A percentile compares a stretch with the other conserved stretches of the same genome.
Conservation (phyloP, 1,284 basidiomycete species). For the Melampsora occidentalis region DNA sequence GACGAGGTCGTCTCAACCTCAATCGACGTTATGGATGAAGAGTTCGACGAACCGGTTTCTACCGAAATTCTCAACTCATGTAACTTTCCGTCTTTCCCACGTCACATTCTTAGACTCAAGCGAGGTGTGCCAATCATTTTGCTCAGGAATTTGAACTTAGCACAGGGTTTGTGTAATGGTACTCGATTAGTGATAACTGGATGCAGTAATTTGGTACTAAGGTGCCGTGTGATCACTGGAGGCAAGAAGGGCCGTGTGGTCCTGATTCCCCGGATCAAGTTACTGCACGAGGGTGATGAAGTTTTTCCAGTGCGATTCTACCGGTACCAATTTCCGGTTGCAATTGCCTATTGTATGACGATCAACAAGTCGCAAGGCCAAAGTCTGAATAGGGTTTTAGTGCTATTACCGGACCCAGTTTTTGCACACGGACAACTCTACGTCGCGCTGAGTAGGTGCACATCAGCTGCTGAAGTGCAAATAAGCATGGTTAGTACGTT, state of each 20-base stretch:
- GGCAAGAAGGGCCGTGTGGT: not conserved
- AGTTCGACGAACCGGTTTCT: not conserved
- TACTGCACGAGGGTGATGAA: not conserved
- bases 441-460: not conserved
- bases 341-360: constrained; percentile 56
- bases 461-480: no score
- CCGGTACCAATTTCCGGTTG: constrained; percentile 55
- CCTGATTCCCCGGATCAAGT: not conserved
- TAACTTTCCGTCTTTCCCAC: not conserved
- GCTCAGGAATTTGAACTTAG: not conserved
- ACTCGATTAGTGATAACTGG: not conserved
- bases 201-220: not conserved
- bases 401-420: no score
- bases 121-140: not conserved
- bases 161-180: no score
- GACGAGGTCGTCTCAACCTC: not conserved
- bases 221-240: not conserved
- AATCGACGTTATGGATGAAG: not conserved
- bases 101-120: not conserved
- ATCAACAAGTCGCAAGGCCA: constrained; percentile 60
- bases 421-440: constrained; percentile 8
- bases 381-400: constrained; percentile 48
- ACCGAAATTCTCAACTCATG: not conserved
- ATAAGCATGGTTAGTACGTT: no score
- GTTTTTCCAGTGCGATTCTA: not conserved